Percentiles rank a stretch among this genome's conserved stretches.
phyloP scores from a whole-genome alignment of 495 filamentous ascomycete genomes.

The Xanthoparmelia taractica region DNA sequence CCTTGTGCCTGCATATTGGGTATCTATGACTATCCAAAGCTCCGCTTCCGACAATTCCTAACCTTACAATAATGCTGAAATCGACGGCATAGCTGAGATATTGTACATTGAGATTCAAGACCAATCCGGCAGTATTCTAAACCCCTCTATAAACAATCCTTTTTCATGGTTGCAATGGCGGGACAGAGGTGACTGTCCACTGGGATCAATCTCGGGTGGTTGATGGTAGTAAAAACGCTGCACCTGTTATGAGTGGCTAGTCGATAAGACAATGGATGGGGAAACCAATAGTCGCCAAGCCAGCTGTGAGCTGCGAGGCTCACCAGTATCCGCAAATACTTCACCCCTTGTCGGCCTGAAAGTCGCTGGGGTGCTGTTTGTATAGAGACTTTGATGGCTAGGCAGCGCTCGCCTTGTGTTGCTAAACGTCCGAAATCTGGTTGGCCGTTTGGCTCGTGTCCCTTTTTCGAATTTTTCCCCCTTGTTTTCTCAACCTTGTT shows the following conservation, averaged over 20 bases:
- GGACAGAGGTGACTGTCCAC: neutral
- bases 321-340: neutral
- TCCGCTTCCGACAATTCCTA: neutral
- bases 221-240: neutral
- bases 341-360: neutral
- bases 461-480: neutral
- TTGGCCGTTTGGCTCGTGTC: neutral
- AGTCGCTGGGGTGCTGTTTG: neutral
- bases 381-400: neutral
- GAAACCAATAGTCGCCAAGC: neutral
- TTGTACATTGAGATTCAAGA: neutral
- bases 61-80: neutral
- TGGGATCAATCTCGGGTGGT: neutral
- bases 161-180: neutral
- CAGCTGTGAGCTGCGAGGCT: neutral
- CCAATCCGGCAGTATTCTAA: neutral
- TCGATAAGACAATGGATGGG: neutral
- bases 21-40: neutral
- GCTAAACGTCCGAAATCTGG: neutral
- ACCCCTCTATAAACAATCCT: neutral
- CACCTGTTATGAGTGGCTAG: neutral
- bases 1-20: neutral
- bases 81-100: neutral
- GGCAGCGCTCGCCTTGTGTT: neutral
- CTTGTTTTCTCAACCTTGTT: neutral